Evolutionary conservation across 1,139 yeast species (phyloP).

Genomic region (Tardiomyces depauwii): DNA sequence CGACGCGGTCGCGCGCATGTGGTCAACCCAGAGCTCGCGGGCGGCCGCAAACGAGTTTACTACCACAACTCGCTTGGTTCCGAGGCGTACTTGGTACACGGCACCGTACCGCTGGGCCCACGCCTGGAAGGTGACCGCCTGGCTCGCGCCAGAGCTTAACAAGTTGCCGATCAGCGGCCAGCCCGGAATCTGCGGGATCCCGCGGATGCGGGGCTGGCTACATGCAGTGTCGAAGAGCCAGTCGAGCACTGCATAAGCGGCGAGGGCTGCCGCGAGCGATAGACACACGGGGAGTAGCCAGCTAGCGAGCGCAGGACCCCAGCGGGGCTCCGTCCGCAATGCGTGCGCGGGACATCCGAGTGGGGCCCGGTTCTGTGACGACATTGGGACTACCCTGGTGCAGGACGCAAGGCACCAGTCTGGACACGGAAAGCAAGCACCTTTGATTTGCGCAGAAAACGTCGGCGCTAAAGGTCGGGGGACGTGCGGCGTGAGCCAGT

Average conservation of each 20-base stretch:
- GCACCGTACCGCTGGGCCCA: constrained; percentile 39
- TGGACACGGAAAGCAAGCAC: no score
- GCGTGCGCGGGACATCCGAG: no score
- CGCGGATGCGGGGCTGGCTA: constrained; percentile 21
- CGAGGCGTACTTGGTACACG: constrained; percentile 54
- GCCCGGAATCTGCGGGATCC: constrained; percentile 35
- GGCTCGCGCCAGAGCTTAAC: constrained; percentile 37
- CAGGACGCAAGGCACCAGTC: no score
- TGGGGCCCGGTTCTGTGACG: no score
- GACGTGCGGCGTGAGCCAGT: no score
- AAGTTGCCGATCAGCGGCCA: constrained; percentile 44
- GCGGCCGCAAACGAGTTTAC: constrained; percentile 54
- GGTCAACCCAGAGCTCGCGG: constrained; percentile 41
- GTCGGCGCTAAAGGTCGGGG: no score
- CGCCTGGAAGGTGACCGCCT: constrained; percentile 38
- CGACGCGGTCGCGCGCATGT: constrained; percentile 47
- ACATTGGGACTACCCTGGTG: no score
- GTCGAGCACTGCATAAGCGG: constrained; percentile 5
- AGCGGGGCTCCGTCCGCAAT: no score
- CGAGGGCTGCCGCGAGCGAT: not conserved
- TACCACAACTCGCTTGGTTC: constrained; percentile 44
- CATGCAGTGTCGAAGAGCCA: constrained; percentile 13
- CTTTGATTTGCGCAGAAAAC: no score
- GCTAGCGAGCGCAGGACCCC: no score
- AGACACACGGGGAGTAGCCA: no score